These are phyloP conservation scores for Apiospora rasikravindrae DNA, from an alignment of 2,329 filamentous ascomycete genomes.

Conservation along the genomic window DNA sequence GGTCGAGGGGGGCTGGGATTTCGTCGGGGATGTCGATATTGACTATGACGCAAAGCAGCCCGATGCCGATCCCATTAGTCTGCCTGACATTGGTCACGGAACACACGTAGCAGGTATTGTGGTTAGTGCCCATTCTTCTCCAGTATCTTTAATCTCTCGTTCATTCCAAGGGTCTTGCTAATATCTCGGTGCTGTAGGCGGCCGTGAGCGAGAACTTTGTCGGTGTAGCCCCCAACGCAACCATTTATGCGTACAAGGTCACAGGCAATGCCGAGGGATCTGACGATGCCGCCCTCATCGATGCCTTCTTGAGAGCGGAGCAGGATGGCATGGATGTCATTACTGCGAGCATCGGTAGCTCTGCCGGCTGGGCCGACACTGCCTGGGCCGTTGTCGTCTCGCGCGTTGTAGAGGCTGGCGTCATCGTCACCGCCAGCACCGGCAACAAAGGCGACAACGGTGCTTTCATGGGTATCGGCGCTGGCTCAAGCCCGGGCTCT, in stretches of 20 bases:
- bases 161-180: not conserved
- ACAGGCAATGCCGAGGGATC: conserved; percentile 41
- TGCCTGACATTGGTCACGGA: conserved; percentile 7
- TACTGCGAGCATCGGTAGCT: conserved; percentile 19
- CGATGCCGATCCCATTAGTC: not conserved
- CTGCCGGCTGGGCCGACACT: conserved; percentile 22
- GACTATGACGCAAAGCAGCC: not conserved
- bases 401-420: conserved; percentile 24
- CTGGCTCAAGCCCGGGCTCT: not conserved
- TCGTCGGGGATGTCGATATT: conserved; percentile 11
- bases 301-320: conserved; percentile 46
- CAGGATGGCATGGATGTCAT: conserved; percentile 39
- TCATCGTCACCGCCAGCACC: conserved; percentile 22
- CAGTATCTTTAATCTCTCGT: too few species aligned
- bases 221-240: conserved; percentile 46
- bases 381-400: conserved; percentile 20
- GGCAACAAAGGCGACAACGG: conserved; percentile 23
- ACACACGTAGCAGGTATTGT: conserved; percentile 19
- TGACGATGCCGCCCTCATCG: conserved; percentile 45
- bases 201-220: conserved; percentile 42
- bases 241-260: conserved; percentile 45
- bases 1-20: conserved; percentile 25
- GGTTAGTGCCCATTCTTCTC: not conserved
- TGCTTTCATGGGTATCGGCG: not conserved
- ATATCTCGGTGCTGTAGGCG: conserved; percentile 29